These are phyloP conservation scores for Sphagnum fallax DNA, from an alignment of 228 moss, liverwort and hornwort genomes.

Conservation along the genomic window DNA sequence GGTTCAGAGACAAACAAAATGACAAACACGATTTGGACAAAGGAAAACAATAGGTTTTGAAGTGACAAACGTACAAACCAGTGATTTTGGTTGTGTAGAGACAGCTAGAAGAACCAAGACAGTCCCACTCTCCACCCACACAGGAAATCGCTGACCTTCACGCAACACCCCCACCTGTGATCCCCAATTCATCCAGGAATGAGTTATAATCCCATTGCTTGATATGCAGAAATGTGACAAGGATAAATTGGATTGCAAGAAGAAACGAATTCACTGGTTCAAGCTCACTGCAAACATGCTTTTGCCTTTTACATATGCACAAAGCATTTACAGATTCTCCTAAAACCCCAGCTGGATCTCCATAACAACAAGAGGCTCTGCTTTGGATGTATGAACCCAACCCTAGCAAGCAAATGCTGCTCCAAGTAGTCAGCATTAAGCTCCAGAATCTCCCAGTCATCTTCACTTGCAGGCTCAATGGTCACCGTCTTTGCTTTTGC, in stretches of 20 bases:
- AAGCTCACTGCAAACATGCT: too few species aligned
- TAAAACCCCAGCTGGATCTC: too few species aligned
- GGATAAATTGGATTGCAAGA: too few species aligned
- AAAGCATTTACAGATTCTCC: too few species aligned
- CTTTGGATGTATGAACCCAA: slow-evolving; percentile 5
- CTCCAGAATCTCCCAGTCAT: slow-evolving; percentile 99
- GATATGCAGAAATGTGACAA: too few species aligned
- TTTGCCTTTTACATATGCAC: too few species aligned
- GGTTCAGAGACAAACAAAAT: too few species aligned
- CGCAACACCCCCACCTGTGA: slow-evolving; percentile 79
- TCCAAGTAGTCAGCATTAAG: slow-evolving; percentile 95
- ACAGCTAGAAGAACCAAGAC: slow-evolving; percentile 50
- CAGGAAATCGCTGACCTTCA: slow-evolving; percentile 83
- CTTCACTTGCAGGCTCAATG: slow-evolving; percentile 84
- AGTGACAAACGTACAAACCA: slow-evolving; percentile 28
- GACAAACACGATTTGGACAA: too few species aligned
- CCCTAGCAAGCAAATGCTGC: slow-evolving; percentile 82
- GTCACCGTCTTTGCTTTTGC: slow-evolving; percentile 65
- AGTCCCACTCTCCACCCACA: slow-evolving; percentile 82
- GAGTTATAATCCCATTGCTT: too few species aligned
- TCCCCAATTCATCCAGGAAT: background rate
- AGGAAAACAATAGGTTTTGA: too few species aligned
- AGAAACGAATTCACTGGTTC: too few species aligned
- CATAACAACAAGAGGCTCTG: too few species aligned
- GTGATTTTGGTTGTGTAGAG: slow-evolving; percentile 43